Evolutionary conservation across 768 basidiomycete genomes (phyloP).

Genomic region (Kwoniella bestiolae): DNA sequence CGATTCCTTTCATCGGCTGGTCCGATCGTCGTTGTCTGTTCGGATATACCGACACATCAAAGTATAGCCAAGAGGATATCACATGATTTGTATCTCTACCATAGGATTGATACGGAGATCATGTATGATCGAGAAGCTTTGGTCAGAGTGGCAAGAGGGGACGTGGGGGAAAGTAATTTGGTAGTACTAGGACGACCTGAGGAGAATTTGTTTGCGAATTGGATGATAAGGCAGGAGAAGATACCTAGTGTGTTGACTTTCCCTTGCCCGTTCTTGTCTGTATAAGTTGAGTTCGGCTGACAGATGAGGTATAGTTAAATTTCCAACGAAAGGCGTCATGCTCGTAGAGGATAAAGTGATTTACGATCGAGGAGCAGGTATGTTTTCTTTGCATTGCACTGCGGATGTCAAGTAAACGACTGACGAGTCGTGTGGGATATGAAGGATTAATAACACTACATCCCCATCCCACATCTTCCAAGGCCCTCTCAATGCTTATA

Average conservation of each 20-base stretch:
- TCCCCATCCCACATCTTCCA: constrained; percentile 63
- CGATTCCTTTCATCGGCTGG: constrained; percentile 65
- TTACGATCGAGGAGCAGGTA: constrained; percentile 36
- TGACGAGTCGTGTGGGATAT: constrained; percentile 22
- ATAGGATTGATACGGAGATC: constrained; percentile 72
- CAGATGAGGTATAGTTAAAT: constrained; percentile 35
- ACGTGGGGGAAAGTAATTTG: constrained; percentile 35
- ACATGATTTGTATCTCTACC: constrained; percentile 70
- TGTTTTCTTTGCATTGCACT: neutral
- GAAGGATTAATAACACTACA: constrained; percentile 69
- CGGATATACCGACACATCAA: neutral
- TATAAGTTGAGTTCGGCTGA: no score
- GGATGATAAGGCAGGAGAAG: constrained; percentile 61
- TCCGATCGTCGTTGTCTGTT: constrained; percentile 67
- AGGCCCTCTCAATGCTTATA: constrained; percentile 64
- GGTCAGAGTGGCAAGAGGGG: constrained; percentile 10
- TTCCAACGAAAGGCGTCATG: constrained; percentile 36
- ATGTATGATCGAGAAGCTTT: constrained; percentile 60
- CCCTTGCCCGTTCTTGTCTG: no score
- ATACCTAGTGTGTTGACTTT: constrained; percentile 65
- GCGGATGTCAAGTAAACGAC: neutral
- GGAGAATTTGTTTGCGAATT: constrained; percentile 44
- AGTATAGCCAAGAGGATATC: constrained; percentile 70
- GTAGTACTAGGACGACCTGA: constrained; percentile 48
- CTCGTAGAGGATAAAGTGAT: constrained; percentile 29